phyloP scores from a whole-genome alignment of 371 early-diverging fungal genomes.

The Syncephalastrum sp. region DNA sequence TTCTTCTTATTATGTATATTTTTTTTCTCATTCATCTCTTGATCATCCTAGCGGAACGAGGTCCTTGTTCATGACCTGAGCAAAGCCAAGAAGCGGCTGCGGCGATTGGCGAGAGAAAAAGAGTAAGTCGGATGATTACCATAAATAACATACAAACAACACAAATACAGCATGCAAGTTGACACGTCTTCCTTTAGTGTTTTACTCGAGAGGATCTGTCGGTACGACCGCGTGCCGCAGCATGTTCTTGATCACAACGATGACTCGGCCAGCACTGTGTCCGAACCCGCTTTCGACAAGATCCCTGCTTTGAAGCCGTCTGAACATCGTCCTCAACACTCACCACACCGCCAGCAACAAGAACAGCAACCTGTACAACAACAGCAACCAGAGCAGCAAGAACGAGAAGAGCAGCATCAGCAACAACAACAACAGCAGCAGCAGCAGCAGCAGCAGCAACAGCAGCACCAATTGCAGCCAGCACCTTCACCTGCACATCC shows the following conservation, averaged over 20 bases:
- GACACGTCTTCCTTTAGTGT: conserved; percentile 11
- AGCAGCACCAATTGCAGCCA: background rate
- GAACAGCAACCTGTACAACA: no score
- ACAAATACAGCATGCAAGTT: no score
- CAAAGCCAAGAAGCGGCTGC: conserved; percentile 40
- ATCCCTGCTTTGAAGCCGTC: no score
- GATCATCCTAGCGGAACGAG: conserved; percentile 43
- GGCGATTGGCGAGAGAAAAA: conserved; percentile 54
- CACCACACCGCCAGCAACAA: no score
- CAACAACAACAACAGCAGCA: no score
- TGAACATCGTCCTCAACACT: no score
- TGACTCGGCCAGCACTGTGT: conserved; percentile 7
- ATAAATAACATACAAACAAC: background rate
- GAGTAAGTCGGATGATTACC: conserved; percentile 28
- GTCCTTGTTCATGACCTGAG: conserved; percentile 40
- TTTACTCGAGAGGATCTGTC: conserved; percentile 18
- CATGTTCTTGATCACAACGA: background rate
- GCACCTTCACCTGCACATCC: conserved; percentile 2
- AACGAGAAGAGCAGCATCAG: no score
- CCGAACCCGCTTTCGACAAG: background rate
- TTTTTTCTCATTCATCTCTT: background rate
- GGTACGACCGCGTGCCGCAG: conserved; percentile 6
- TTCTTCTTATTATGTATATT: background rate
- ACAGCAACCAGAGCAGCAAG: no score
- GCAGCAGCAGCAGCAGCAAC: no score